A percentile compares a stretch with the other conserved stretches of the same genome.
phyloP scores from a whole-genome alignment of 768 basidiomycete species.

The Boletellus emodensis region DNA sequence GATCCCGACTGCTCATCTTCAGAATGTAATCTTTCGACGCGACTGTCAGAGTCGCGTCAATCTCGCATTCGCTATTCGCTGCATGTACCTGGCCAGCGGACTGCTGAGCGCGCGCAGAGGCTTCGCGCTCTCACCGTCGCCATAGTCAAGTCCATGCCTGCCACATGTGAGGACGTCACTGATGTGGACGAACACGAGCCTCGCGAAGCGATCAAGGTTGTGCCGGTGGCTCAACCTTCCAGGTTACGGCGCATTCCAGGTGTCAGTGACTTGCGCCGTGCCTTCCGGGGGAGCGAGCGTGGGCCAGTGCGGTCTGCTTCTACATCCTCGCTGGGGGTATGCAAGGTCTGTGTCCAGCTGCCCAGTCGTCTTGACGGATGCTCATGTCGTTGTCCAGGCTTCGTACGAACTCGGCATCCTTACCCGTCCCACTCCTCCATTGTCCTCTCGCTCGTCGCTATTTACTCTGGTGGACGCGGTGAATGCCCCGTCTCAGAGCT shows the following conservation, averaged over 20 bases:
- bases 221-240: not conserved
- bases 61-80: slow-evolving; percentile 12
- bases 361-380: not conserved
- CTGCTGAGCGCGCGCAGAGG: slow-evolving; percentile 16
- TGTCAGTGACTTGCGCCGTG: slow-evolving; percentile 22
- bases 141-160: slow-evolving; percentile 26
- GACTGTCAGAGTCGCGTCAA: slow-evolving; percentile 6
- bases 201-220: not conserved
- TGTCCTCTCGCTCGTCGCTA: slow-evolving; percentile 21
- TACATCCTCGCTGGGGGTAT: slow-evolving; percentile 3
- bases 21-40: not conserved
- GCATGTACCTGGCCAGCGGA: slow-evolving; percentile 26
- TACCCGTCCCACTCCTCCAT: not conserved
- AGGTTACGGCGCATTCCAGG: slow-evolving; percentile 25
- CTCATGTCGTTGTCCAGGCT: slow-evolving; percentile 11
- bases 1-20: slow-evolving; percentile 10
- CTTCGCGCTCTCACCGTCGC: slow-evolving; percentile 28
- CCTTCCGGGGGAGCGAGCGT: slow-evolving; percentile 16
- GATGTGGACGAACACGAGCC: slow-evolving; percentile 6
- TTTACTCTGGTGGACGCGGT: slow-evolving; percentile 23
- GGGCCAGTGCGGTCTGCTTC: slow-evolving; percentile 7
- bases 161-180: slow-evolving; percentile 18
- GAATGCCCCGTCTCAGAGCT: not conserved
- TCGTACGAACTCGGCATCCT: slow-evolving; percentile 24
- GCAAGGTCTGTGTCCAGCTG: slow-evolving; percentile 14